Conservation (phyloP, 169 alveolate genomes). For the Cryptosporidium muris region DNA sequence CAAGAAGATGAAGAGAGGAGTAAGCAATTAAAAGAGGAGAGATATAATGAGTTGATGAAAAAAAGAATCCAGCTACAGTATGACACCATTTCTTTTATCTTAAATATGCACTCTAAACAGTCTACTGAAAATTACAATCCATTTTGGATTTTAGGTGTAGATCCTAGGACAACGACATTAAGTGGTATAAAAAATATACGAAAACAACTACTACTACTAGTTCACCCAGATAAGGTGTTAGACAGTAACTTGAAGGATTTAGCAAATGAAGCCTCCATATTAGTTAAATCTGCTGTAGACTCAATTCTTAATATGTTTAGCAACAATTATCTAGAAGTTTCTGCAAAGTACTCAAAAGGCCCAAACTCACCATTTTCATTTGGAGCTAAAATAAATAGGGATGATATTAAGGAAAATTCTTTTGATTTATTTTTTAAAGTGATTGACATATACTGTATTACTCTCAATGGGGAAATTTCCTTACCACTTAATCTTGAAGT, state of each 20-base stretch:
- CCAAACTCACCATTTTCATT: conserved; percentile 6
- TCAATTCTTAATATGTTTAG: not conserved
- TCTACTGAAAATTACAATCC: not conserved
- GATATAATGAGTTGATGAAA: not conserved
- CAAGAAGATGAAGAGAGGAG: too few species aligned
- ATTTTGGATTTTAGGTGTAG: conserved; percentile 30
- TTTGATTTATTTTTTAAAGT: too few species aligned
- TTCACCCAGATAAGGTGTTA: conserved; percentile 29
- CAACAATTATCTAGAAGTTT: too few species aligned
- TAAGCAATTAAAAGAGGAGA: not conserved
- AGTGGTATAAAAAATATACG: not conserved
- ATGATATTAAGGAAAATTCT: too few species aligned
- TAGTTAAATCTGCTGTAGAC: conserved; percentile 6
- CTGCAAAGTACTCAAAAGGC: conserved; percentile 1
- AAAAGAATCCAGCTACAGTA: not conserved
- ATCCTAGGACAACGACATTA: conserved; percentile 3
- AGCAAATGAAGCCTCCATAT: conserved; percentile 14
- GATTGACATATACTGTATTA: not conserved
- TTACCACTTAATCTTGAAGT: conserved; percentile 5
- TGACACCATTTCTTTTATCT: not conserved
- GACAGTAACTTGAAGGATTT: conserved; percentile 1
- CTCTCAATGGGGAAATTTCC: not conserved
- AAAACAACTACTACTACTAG: conserved; percentile 8
- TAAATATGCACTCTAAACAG: conserved; percentile 21
- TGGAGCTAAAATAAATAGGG: too few species aligned